Base-by-base conservation (phyloP, 108 stramenopile species). In the Asterionellopsis glacialis region DNA sequence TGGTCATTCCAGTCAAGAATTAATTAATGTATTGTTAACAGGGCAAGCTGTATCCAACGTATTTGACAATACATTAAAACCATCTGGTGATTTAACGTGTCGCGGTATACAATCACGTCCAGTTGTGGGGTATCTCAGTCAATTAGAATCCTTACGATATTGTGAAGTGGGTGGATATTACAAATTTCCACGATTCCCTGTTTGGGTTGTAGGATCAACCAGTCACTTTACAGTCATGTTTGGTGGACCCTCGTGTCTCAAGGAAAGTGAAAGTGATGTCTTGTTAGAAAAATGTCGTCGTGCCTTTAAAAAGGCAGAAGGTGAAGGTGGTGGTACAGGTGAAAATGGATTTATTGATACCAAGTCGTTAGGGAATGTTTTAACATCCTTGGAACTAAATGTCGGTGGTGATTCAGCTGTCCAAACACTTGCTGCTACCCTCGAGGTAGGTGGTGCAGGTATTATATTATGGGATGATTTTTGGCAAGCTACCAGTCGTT, bases 1-100 rank as follows among this genome's bases (percentile, higher is more conserved):
- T 64, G 95, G 95, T 19, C 88, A 96, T 60, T 90, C 86, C 40
- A 78, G 81, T 41, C 92, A 93, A 68, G 95, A 96, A 66, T 67
- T 96, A 25, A 84, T 96, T 63, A 94, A 94, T 66, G 65, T 94
- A 23, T 54, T 87, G 10, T 68, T 94, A 1, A 83, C 82, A 14
- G 92, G 95, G 24, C 81, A 80, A 50, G 90, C 90, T 33, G 85
- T 88, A 0, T 82, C 79, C 41, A 90, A 94, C 57, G 87, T 91
- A 11, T 91, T 91, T 70, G 95, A 96, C 67, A 84, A 93, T 45
- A 69, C 69, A 45, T 72, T 75, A 38, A 40, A 80, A 44, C 73
- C 69, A 15, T 78, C 74, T 3, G 87, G 75, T 21, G 84, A 76
- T 55, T 67, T 90, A n/a, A 67, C 71, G 18, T 85, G 91, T 64